Conservation (phyloP, 2,329 filamentous ascomycete genomes). For the Phyllosticta citribraziliensis region DNA sequence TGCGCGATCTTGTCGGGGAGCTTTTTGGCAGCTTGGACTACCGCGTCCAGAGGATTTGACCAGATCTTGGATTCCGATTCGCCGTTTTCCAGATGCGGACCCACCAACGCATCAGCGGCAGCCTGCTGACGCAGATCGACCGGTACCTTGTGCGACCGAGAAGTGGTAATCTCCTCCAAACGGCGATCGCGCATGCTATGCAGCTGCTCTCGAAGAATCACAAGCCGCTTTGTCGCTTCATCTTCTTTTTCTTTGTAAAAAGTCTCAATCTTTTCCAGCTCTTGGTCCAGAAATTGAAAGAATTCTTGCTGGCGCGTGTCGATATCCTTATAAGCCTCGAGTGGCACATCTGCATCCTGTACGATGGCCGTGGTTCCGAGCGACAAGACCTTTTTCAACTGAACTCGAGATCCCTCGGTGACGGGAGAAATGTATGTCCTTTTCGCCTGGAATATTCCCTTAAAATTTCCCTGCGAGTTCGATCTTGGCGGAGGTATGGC, state of each 20-base stretch:
- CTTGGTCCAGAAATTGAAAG: constrained; percentile 69
- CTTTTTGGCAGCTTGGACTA: constrained; percentile 27
- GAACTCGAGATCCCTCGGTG: constrained; percentile 22
- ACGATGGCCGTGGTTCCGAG: constrained; percentile 26
- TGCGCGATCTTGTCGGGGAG: constrained; percentile 14
- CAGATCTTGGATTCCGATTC: background rate
- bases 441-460: constrained; percentile 30
- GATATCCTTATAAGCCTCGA: constrained; percentile 53
- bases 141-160: constrained; percentile 9
- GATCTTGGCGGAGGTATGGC: constrained; percentile 24
- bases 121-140: background rate
- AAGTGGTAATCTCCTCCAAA: constrained; percentile 56
- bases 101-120: background rate
- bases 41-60: constrained; percentile 17
- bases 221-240: constrained; percentile 65
- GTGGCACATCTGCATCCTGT: constrained; percentile 37
- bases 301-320: constrained; percentile 74
- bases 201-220: constrained; percentile 67
- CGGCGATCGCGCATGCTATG: constrained; percentile 87
- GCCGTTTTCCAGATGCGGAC: background rate
- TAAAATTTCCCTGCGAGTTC: constrained; percentile 23
- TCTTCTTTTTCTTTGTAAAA: constrained; percentile 87
- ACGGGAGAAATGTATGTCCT: constrained; percentile 31
- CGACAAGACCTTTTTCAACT: constrained; percentile 33
- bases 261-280: constrained; percentile 81